Base-by-base conservation (phyloP, 2,329 filamentous ascomycete genomes). In the Ophiostoma himal-ulmi region DNA sequence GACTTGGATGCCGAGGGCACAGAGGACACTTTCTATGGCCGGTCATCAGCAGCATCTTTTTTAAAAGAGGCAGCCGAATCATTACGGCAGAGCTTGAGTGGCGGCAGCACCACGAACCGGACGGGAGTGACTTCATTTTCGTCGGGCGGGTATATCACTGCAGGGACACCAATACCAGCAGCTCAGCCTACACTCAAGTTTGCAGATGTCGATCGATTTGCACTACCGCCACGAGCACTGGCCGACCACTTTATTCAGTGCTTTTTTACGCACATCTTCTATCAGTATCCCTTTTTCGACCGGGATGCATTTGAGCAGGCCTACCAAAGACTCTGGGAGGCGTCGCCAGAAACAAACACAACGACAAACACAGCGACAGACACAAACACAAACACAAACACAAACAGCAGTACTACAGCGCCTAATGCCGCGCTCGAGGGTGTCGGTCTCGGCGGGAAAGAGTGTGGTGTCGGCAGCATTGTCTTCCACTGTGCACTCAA, bases 401-500 rank as follows among this genome's bases (percentile, higher is more conserved):
- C 44, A 48, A n/a, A 8, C 44, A 48, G 14, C 22, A 20, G 17
- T 48, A 8, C 30, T 30, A 30, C 30, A 3, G 30, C 17, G 1
- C 8, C 44, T n/a, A 20, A 48, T n/a, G 5, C 69, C 71, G 34
- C 68, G 6, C 68, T 37, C 26, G 69, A 70, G 11, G 71, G 71
- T 4, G 54, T 71, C 5, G 71, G 71, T 3, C 68, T 72, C 20
- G 71, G 71, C 3, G 62, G 68, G 30, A 44, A 65, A 37, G 70
- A 69, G 14, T 68, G 69, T 73, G 22, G 76, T 2, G 74, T 78
- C 1, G 76, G 75, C 44, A 78, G 78, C 0, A 78, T 79, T 13
- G 77, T 81, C 7, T 83, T 83, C 66, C 78, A 81, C 69, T 79
- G 76, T 44, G 79, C 81, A 0, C 75, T 83, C 41, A 83, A 83